Evolutionary conservation across 2,329 filamentous ascomycete species (phyloP), one percentile per base, ranked within the genome.

Genomic region (Mariannaea elegans): DNA sequence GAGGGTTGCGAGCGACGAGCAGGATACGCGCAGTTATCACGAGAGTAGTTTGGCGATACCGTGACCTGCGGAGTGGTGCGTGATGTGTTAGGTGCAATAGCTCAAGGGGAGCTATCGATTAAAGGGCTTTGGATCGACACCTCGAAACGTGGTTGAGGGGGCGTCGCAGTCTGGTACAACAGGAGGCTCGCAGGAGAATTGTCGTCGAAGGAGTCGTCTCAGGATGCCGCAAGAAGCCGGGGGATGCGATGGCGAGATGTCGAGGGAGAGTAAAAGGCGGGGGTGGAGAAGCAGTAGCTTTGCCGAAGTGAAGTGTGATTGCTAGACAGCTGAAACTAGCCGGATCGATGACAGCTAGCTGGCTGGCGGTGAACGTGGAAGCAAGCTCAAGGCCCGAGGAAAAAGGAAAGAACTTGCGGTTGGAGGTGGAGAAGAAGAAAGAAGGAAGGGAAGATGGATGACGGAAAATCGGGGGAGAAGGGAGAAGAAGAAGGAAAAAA

Each of bases 221-320:
- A 42, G 36, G 39, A 24, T 49, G 18, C 23, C 49, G 13, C 31
- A 50, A 38, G 32, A 53, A 31, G 42, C 27, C 32, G 56, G 48
- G 32, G 50, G 50, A 45, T 54, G 45, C 16, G 53, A 41, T 46
- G 23, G 24, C n/a, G 23, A 36, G 31, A 8, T 32, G 38, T 7
- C 31, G 51, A 27, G 31, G 9, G 12, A 27, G 21, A 24, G 53
- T 12, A 56, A 61, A 36, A 61, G 53, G 53, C 52, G 58, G 58
- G 52, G 58, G 57, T 47, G 57, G 57, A 59, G 56, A 59, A 49
- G 44, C 19, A 18, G 56, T 47, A 56, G 36, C 45, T 48, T 49
- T 29, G 57, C 18, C 16, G 44, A 29, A 41, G 46, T 39, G 36
- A 23, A 47, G 45, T 16, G 19, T 55, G 57, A 56, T 39, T 45